These are phyloP conservation scores for Helminthosporium solani DNA, from an alignment of 2,329 filamentous ascomycete genomes.

Conservation along the genomic window DNA sequence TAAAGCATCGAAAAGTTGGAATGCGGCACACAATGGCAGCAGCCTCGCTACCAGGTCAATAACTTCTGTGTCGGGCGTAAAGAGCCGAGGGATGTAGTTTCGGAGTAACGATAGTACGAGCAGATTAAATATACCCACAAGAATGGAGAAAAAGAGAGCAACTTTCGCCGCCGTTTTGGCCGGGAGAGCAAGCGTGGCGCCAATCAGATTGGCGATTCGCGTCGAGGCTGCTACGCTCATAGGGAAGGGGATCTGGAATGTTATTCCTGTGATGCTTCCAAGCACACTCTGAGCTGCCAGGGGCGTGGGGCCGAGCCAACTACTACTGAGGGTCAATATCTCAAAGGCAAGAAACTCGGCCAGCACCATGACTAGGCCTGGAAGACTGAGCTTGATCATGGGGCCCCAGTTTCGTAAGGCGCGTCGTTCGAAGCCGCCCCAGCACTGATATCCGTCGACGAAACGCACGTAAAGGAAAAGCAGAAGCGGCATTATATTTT, in stretches of 20 bases:
- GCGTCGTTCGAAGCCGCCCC: slow-evolving; percentile 73
- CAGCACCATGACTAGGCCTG: slow-evolving; percentile 90
- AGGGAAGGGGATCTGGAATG: slow-evolving; percentile 90
- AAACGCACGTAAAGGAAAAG: slow-evolving; percentile 73
- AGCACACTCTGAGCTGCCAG: slow-evolving; percentile 88
- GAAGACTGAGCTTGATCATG: slow-evolving; percentile 85
- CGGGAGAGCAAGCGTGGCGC: slow-evolving; percentile 76
- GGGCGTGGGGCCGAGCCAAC: slow-evolving; percentile 74
- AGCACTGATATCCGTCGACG: slow-evolving; percentile 71
- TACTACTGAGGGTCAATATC: slow-evolving; percentile 78
- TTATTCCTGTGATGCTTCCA: slow-evolving; percentile 73
- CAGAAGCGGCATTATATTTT: slow-evolving; percentile 71
- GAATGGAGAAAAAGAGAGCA: slow-evolving; percentile 63
- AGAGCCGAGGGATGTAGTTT: slow-evolving; percentile 72
- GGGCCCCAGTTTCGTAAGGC: slow-evolving; percentile 74
- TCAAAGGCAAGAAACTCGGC: slow-evolving; percentile 94
- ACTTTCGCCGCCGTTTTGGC: slow-evolving; percentile 81
- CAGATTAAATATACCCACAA: slow-evolving; percentile 80
- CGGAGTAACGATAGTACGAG: slow-evolving; percentile 67
- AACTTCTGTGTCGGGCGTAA: slow-evolving; percentile 68
- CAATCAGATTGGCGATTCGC: slow-evolving; percentile 87
- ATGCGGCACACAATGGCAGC: slow-evolving; percentile 78
- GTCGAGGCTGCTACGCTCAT: slow-evolving; percentile 86
- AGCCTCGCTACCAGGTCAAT: slow-evolving; percentile 65
- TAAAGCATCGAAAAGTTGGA: slow-evolving; percentile 86